Evolutionary conservation across 176 grass and related monocot species (phyloP).

Genomic region (Eleusine indica): DNA sequence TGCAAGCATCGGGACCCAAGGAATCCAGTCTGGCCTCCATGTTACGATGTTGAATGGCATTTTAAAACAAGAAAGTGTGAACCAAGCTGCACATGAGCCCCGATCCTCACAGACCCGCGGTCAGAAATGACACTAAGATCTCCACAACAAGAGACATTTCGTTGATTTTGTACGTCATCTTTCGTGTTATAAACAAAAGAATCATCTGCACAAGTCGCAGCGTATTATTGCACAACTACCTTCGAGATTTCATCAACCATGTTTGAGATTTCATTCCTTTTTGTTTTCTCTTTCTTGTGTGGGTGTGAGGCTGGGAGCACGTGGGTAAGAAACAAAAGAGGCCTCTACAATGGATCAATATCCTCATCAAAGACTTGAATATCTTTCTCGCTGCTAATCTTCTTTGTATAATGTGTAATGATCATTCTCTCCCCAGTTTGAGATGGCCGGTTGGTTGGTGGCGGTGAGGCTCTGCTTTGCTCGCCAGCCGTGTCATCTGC

Average conservation of each 20-base stretch:
- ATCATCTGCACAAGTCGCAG: neutral
- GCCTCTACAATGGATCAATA: neutral
- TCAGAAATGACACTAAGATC: neutral
- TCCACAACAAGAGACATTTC: neutral
- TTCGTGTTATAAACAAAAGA: neutral
- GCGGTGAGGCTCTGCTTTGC: neutral
- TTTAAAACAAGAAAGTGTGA: neutral
- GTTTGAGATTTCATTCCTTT: neutral
- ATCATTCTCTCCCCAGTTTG: neutral
- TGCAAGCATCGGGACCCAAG: neutral
- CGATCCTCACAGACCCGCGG: neutral
- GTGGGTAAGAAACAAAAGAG: neutral
- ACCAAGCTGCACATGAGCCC: neutral
- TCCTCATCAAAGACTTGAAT: neutral
- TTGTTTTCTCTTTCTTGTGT: neutral
- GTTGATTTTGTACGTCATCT: neutral
- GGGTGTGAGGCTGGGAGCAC: neutral
- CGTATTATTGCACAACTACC: neutral
- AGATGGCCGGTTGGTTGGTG: slow-evolving; percentile 7
- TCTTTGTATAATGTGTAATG: slow-evolving; percentile 2
- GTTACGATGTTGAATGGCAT: neutral
- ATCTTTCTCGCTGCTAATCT: neutral
- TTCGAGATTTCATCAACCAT: neutral
- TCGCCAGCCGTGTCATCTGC: neutral
- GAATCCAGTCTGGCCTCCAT: slow-evolving; percentile 2